A percentile compares a stretch with the other conserved stretches of the same genome.
Conservation (phyloP, 192 early-diverging fungal species). For the Phlyctochytrium planicorne region DNA sequence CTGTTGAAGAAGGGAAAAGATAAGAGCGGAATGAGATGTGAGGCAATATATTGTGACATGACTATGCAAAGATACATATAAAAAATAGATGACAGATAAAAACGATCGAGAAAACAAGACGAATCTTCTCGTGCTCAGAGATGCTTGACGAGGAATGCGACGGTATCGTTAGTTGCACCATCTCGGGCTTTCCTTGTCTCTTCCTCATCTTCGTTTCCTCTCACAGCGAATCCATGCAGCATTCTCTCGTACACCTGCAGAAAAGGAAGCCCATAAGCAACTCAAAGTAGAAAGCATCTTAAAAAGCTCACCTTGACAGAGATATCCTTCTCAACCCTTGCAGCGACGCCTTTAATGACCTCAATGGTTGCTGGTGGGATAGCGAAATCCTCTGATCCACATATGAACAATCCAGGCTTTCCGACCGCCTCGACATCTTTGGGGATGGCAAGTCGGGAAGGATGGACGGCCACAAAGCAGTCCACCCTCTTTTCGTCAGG, state of each 20-base stretch:
- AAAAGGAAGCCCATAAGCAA: too few species aligned
- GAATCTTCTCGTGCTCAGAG: too few species aligned
- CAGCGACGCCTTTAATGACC: neutral
- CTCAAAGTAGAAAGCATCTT: too few species aligned
- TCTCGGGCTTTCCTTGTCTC: neutral
- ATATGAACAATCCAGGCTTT: neutral
- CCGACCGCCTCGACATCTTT: constrained; percentile 1
- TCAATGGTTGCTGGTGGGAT: neutral
- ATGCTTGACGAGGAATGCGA: too few species aligned
- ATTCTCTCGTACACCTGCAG: too few species aligned
- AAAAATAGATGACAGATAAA: too few species aligned
- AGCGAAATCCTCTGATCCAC: neutral
- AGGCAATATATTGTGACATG: too few species aligned
- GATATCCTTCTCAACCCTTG: neutral
- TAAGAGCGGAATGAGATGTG: too few species aligned
- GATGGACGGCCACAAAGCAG: neutral
- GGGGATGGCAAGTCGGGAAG: neutral
- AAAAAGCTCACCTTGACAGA: neutral
- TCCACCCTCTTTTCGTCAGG: neutral
- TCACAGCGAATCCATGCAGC: neutral
- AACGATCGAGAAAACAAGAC: too few species aligned
- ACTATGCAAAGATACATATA: too few species aligned
- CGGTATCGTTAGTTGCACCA: too few species aligned
- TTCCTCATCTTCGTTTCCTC: neutral
- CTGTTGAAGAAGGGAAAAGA: too few species aligned